phyloP scores from a whole-genome alignment of 805 yeast genomes.

The Soucietia sequanensis region DNA sequence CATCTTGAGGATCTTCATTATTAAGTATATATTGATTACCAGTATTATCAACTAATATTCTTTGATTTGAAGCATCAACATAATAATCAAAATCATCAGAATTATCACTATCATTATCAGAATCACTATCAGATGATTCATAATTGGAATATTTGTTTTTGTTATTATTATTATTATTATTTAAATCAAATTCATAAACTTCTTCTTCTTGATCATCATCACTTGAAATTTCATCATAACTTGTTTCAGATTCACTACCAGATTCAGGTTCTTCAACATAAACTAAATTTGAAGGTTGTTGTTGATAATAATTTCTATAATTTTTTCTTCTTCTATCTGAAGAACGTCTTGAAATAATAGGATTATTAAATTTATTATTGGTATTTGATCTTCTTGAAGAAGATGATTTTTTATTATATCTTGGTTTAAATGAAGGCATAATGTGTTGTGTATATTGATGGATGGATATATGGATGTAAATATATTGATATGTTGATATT shows the following conservation, averaged over 20 bases:
- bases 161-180: slow-evolving; percentile 10
- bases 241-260: slow-evolving; percentile 9
- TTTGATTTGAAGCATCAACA: slow-evolving; percentile 14
- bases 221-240: slow-evolving; percentile 5
- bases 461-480: no score
- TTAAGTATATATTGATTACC: slow-evolving; percentile 2
- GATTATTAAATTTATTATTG: neutral
- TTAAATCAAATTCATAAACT: slow-evolving; percentile 29
- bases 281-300: slow-evolving; percentile 33
- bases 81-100: slow-evolving; percentile 8
- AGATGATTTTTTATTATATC: slow-evolving; percentile 21
- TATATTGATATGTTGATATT: no score
- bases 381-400: neutral
- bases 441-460: no score
- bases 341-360: slow-evolving; percentile 10
- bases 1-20: no score
- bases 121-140: slow-evolving; percentile 5
- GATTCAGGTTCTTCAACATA: slow-evolving; percentile 45
- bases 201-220: slow-evolving; percentile 7
- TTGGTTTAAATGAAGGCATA: slow-evolving; percentile 14
- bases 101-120: slow-evolving; percentile 9
- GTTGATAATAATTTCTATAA: slow-evolving; percentile 33
- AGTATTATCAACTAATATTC: slow-evolving; percentile 4
- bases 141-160: slow-evolving; percentile 6
- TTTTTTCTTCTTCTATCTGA: slow-evolving; percentile 11